Conservation (phyloP, 116 monocot genomes). For the Trichopus zeylanicus region DNA sequence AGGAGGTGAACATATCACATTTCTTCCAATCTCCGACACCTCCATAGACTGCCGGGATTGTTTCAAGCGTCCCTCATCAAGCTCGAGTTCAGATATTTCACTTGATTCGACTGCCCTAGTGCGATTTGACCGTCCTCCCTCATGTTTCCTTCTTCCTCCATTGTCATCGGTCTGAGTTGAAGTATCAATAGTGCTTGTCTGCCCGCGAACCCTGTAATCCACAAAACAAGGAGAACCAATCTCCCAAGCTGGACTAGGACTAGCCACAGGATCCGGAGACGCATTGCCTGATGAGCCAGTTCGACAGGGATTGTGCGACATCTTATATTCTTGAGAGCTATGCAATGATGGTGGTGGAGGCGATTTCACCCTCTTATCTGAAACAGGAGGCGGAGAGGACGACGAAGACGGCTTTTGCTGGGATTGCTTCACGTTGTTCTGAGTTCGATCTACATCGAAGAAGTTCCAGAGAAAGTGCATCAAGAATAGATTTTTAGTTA, state of each 20-base stretch:
- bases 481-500: background rate
- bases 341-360: conserved; percentile 11
- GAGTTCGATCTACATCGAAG: no score
- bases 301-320: conserved; percentile 5
- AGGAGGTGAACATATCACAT: conserved; percentile 30
- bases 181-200: conserved; percentile 36
- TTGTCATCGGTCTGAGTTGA: conserved; percentile 80
- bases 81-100: conserved; percentile 8
- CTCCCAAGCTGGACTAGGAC: conserved; percentile 9
- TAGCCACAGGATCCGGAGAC: conserved; percentile 24
- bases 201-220: conserved; percentile 30
- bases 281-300: conserved; percentile 8
- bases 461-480: no score
- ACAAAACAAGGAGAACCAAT: conserved; percentile 14
- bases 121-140: conserved; percentile 4
- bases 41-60: conserved; percentile 4
- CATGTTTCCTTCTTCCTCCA: background rate
- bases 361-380: conserved; percentile 28
- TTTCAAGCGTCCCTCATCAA: conserved; percentile 3
- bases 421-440: conserved; percentile 21
- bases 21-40: conserved; percentile 12
- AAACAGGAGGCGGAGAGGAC: conserved; percentile 32
- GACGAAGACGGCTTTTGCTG: conserved; percentile 45
- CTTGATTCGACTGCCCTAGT: conserved; percentile 30
- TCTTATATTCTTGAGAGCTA: conserved; percentile 20